Evolutionary conservation across 129 eudicot genomes (phyloP), one percentile per base, ranked within the genome.

Genomic region (Arctium lappa): DNA sequence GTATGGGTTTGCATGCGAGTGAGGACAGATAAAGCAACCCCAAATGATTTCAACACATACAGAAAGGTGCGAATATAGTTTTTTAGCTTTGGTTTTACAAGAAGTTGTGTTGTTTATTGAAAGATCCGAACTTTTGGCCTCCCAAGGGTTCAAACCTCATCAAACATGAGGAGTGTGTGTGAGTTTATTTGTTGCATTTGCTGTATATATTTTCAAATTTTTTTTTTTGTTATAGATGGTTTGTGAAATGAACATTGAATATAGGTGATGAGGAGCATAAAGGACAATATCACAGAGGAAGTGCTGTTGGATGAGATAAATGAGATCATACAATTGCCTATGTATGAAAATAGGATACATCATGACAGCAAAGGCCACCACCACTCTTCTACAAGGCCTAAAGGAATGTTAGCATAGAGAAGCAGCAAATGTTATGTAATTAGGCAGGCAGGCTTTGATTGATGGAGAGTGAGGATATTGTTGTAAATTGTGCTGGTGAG

Each of bases 201-300:
- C 2, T 3, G 56, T 46, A 46, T 46, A 10, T 46, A 46, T 0
- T 10, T 11, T 46, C 1, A 8, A 44, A 44, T 22, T 22, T 22
- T 22, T 22, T 22, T 22, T 22, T 22, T 22, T 22, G 27, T 22
- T 53, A 53, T 12, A 53, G 6, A 10, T 56, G 63, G 63, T 53
- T 56, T 56, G 65, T 56, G 65, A 15, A 56, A 56, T 56, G 3
- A 3, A 56, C 4, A n/a, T 18, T 37, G 40, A 79, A 56, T 66
- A 81, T 89, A 92, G 99, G 98, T 96, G 46, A 83, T 96, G 97
- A 87, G 90, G 88, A 96, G 99, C 82, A 96, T 96, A 83, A 93
- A 74, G 90, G 98, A 96, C 88, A 93, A 96, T 73, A 96, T 96
- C 40, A 93, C 99, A 8, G 97, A 96, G 88, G 97, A 96, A 18